Percentiles rank a stretch among this genome's conserved stretches.
phyloP scores from a whole-genome alignment of 2,329 filamentous ascomycete species.

The Fusarium oligoseptatum region DNA sequence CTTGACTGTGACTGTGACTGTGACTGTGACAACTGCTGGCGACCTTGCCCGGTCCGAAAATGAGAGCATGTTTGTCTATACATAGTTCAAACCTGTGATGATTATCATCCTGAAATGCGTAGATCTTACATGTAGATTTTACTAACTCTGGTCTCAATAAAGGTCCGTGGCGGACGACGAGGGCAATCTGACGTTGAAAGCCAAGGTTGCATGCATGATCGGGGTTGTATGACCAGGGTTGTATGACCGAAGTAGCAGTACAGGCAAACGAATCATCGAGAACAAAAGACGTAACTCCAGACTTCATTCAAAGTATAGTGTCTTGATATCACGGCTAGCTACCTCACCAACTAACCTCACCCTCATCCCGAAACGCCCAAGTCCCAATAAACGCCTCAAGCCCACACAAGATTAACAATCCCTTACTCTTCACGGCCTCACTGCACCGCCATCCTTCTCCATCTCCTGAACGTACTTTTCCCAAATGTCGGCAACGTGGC shows the following conservation, averaged over 20 bases:
- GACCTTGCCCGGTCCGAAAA: not conserved
- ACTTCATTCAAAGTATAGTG: not conserved
- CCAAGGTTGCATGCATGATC: not conserved
- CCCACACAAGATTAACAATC: not conserved
- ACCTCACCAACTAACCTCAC: conserved; percentile 24
- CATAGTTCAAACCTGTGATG: not conserved
- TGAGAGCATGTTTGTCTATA: not conserved
- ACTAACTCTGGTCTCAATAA: not conserved
- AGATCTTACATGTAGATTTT: not conserved
- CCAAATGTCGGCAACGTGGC: conserved; percentile 84
- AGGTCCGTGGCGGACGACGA: not conserved
- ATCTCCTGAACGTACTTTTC: conserved; percentile 90
- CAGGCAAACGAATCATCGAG: not conserved
- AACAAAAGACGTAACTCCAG: not conserved
- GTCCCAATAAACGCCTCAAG: conserved; percentile 35
- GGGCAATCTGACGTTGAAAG: not conserved
- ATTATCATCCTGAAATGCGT: not conserved
- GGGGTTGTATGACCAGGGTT: not conserved
- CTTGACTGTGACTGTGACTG: not conserved
- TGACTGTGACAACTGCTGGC: not conserved
- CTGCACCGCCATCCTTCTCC: conserved; percentile 73
- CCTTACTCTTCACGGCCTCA: conserved; percentile 19
- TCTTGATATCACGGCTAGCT: conserved; percentile 15
- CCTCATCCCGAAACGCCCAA: conserved; percentile 37
- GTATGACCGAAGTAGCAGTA: not conserved